phyloP scores from a whole-genome alignment of 2,329 filamentous ascomycete genomes.

The Epichloe uncinata region DNA sequence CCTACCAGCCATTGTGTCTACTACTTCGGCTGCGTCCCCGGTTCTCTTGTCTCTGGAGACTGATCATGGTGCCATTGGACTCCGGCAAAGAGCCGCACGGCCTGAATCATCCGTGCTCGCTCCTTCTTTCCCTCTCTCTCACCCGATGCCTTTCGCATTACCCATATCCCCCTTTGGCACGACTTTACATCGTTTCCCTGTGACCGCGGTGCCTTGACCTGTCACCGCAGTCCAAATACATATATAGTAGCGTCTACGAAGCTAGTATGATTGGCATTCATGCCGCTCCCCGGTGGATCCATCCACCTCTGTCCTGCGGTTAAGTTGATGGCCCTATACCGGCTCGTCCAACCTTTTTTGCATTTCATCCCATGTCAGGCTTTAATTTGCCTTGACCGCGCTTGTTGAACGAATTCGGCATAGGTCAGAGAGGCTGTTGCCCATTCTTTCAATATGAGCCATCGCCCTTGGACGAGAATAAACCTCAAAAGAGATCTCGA shows the following conservation, averaged over 20 bases:
- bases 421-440: not conserved
- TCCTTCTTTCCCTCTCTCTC: not conserved
- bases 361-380: conserved; percentile 4
- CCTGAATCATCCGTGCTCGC: conserved; percentile 5
- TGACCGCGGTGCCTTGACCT: not conserved
- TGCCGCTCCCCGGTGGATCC: conserved; percentile 4
- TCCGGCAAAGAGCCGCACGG: conserved; percentile 1
- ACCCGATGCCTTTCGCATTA: not conserved
- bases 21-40: conserved; percentile 5
- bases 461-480: not conserved
- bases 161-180: not conserved
- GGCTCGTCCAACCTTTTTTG: conserved; percentile 1
- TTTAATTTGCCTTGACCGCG: not conserved
- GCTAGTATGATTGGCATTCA: conserved; percentile 3
- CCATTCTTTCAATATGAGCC: too few species aligned
- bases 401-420: not conserved
- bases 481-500: not conserved
- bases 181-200: not conserved
- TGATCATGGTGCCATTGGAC: conserved; percentile 1
- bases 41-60: not conserved
- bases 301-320: not conserved
- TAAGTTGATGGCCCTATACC: not conserved
- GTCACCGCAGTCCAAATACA: not conserved
- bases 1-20: conserved; percentile 4
- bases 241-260: not conserved